Base-by-base conservation (phyloP, 768 basidiomycete species). In the Cantharellus cinnabarinus region DNA sequence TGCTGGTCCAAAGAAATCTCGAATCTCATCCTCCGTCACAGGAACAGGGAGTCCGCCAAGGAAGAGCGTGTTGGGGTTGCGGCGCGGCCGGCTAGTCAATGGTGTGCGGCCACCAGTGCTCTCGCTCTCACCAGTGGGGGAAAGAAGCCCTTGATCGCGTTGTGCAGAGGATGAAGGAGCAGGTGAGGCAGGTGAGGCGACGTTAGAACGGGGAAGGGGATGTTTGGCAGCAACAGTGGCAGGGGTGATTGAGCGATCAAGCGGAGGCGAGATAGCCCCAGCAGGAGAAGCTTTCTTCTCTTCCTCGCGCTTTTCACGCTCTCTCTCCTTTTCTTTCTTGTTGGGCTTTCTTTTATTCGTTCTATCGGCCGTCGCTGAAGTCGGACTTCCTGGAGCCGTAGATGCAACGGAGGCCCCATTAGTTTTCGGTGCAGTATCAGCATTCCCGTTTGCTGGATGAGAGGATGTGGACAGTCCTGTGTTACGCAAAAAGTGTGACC, bases 21-120 rank as follows among this genome's bases (percentile, higher is more conserved):
- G 76, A 4, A 91, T 66, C 54, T 89, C 85, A 0, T 69, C 63
- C 63, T 91, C 89, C 5, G 68, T 76, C 3, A 77, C 73, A 7
- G 75, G 67, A 4, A 72, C 64, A 3, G 72, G 69, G 5, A 70
- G 64, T 71, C 83, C 74, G 62, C 82, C 79, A 76, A 91, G 79
- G 69, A 87, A 90, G 57, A 90, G 76, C 4, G 89, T 91, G 82
- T 82, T 88, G 3, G 88, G 86, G 68, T 85, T 79, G 44, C 85
- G 75, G 38, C 77, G 72, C 0, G 78, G 77, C 59, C 79, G 77
- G 53, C 75, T 75, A 41, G 76, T 76, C 58, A 80, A 85, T 20
- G 88, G 88, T 37, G 88, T 89, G 59, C 85, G 76, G 34, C 73
- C 71, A 4, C 85, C 84, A 0, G 76, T 68, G 40, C 79, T 79